Base-by-base conservation (phyloP, 345 rosid genomes). In the Aegle marmelos region DNA sequence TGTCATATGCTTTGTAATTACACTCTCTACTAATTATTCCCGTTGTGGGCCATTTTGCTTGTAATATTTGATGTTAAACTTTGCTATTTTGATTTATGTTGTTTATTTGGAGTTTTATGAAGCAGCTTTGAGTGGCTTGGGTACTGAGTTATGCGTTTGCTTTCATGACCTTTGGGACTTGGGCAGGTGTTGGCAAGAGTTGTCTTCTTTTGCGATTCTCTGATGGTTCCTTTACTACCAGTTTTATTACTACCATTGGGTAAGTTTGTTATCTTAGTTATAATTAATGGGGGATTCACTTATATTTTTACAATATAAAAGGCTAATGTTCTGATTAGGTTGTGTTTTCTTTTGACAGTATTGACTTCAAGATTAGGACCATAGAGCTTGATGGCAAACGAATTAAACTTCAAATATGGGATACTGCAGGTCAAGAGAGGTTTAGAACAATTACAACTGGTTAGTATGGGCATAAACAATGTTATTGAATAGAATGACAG, bases 231-330 rank as follows among this genome's bases (percentile, higher is more conserved):
- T 94, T 94, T 82, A 94, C 98, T 21, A 94, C 97, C 69, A 94
- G 97, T 87, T 94, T 94, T 88, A 94, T 94, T 85, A 94, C 98
- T 65, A 94, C 98, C 48, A 94, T 94, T 76, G 98, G 98, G 98
- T 94, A 68, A n/a, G 75, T 80, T 74, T 72, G 74, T 72, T 72
- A 59, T 71, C 17, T 50, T 2, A 5, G 4, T 36, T 60, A 10
- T 21, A 27, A 10, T 4, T 19, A 37, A 13, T 56, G 37, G 31
- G 60, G 62, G 50, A 7, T 6, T 31, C 25, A 25, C 34, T 36
- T 31, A 41, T 6, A 21, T 70, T 28, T 60, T 76, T 48, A 50
- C 71, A 45, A 50, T 58, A 56, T 57, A 24, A 27, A 66, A 24
- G 73, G 7, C 10, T 48, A 21, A 7, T 41, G n/a, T 58, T 74